A percentile compares a stretch with the other conserved stretches of the same genome.
These are phyloP conservation scores for Sphaerulina musiva DNA, from an alignment of 2,329 filamentous ascomycete genomes.

Conservation along the genomic window DNA sequence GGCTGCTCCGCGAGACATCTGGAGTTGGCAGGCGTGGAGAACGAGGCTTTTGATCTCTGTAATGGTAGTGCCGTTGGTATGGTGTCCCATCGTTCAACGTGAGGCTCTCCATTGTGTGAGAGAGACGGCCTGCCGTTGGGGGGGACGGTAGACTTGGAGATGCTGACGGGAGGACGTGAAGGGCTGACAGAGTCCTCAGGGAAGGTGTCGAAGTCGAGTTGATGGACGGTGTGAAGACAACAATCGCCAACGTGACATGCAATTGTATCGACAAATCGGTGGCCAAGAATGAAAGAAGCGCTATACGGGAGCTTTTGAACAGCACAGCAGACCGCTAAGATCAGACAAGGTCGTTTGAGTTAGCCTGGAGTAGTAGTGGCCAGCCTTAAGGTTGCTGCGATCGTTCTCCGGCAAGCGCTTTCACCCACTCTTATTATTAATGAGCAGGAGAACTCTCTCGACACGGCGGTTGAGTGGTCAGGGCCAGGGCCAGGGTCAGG, in stretches of 20 bases:
- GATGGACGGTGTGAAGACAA: slow-evolving; percentile 3
- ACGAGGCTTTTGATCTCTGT: slow-evolving; percentile 16
- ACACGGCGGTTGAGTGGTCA: neutral
- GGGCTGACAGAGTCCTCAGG: neutral
- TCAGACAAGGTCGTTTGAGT: slow-evolving; percentile 3
- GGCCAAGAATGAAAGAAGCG: slow-evolving; percentile 14
- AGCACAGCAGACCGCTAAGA: neutral
- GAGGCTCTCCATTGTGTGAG: slow-evolving; percentile 19
- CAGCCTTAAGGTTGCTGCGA: slow-evolving; percentile 18
- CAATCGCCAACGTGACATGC: slow-evolving; percentile 8
- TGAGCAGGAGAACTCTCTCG: slow-evolving; percentile 12
- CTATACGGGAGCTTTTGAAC: slow-evolving; percentile 14
- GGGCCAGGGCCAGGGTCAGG: slow-evolving; percentile 10
- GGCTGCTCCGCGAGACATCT: slow-evolving; percentile 28
- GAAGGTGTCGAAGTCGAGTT: neutral
- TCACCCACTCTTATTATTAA: slow-evolving; percentile 13
- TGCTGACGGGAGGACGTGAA: neutral
- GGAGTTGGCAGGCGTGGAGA: slow-evolving; percentile 32
- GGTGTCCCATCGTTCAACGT: slow-evolving; percentile 18
- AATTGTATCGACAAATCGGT: slow-evolving; percentile 9
- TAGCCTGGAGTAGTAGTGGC: slow-evolving; percentile 12
- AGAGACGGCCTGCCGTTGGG: slow-evolving; percentile 3
- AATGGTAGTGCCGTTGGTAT: slow-evolving; percentile 14
- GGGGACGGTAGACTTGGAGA: neutral
- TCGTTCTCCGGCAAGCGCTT: slow-evolving; percentile 14